Evolutionary conservation across 2,329 filamentous ascomycete species (phyloP), one percentile per base, ranked within the genome.

Genomic region (Calonectria naviculata): DNA sequence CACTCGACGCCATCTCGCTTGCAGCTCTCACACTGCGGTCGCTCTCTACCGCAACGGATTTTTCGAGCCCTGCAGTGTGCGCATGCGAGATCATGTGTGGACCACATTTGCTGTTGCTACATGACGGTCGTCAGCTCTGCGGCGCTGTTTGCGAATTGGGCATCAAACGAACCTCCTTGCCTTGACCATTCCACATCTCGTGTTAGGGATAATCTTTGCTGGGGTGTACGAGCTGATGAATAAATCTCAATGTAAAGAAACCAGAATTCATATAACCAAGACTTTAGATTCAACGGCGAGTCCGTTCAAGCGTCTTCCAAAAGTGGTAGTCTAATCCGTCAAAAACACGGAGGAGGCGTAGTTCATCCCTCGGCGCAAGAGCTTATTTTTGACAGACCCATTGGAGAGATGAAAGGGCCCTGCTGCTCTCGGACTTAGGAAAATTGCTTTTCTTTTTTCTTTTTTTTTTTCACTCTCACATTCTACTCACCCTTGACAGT

Each of bases 1-100:
- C 77, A 79, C 10, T 79, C 77, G n/a, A 78, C 77, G 34, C 77
- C 77, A 42, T 79, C 77, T 70, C 77, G 70, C 62, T 79, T 78
- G 62, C 77, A 79, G 46, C 77, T 79, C 70, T 79, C 77, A 60
- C 77, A 79, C 21, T 79, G 77, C 24, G 77, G 77, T 15, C 77
- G 76, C 46, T 79, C 77, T 46, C 77, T 73, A 5, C 77, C 77
- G 36, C 77, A 79, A 29, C 77, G 73, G 24, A 79, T 79, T 68
- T 79, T 79, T 29, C 77, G 71, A 41, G 77, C 73, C 52, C 77
- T 76, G 26, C 77, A 79, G 63, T 79, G 77, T 12, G 77, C 77
- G 66, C 77, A 79, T 62, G 77, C 77, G 26, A 79, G 62, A 60
- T 79, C 77, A 44, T 79, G 77, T 13, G 77, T 79, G 15, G 77